Base-by-base conservation (phyloP, 495 filamentous ascomycete genomes). In the Acidomyces sp. region DNA sequence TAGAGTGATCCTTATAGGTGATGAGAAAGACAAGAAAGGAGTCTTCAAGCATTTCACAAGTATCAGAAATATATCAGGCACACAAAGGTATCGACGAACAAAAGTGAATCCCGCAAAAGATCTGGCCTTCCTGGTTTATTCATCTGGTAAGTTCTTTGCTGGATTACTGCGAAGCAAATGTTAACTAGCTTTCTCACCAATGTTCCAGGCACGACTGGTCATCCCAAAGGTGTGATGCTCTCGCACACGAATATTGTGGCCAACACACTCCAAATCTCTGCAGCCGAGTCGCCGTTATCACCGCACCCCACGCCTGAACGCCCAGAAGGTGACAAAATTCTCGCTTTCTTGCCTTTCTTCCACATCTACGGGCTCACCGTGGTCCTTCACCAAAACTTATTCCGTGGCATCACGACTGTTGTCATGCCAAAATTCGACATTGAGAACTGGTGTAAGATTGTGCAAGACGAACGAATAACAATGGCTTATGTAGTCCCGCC, bases 181-280 rank as follows among this genome's bases (percentile, higher is more conserved):
- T n/a, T n/a, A n/a, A n/a, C n/a, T n/a, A n/a, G n/a, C n/a, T n/a
- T n/a, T n/a, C n/a, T n/a, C n/a, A n/a, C n/a, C n/a, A n/a, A n/a
- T n/a, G n/a, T n/a, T n/a, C n/a, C n/a, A n/a, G n/a, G n/a, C n/a
- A 95, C 88, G 0, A 94, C 87, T 0, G 88, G 88, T 11, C 60
- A 82, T 39, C 87, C 90, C 2, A 95, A 96, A 61, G 88, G 88
- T 13, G 88, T 94, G n/a, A 82, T 82, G 74, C 63, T 95, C 6
- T 80, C 71, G 28, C 88, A 96, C 55, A 51, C 58, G 37, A 95
- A 95, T 58, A 75, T 95, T 34, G 66, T 88, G 2, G 61, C 83
- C 46, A 90, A 94, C 57, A 55, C 68, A 6, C 43, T 77, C 25
- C 68, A 72, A 60, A 54, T 73, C 7, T 61, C 1, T 65, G 80